Evolutionary conservation across 1,284 basidiomycete genomes (phyloP), one percentile per base, ranked within the genome.

Genomic region (Tremellales sp.): DNA sequence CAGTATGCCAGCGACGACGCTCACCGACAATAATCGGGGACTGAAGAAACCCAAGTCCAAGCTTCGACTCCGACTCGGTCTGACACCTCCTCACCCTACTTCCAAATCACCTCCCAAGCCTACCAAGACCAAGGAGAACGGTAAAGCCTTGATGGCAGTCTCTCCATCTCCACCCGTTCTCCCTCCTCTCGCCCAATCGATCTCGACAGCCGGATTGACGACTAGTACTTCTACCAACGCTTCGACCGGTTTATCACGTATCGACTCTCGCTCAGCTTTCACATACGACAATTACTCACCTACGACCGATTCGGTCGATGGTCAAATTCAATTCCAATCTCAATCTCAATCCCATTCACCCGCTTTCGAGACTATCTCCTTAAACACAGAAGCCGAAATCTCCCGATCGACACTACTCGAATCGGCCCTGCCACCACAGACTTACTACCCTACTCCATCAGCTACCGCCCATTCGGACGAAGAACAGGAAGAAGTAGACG

Each of bases 11-110:
- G n/a, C n/a, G n/a, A n/a, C n/a, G n/a, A n/a, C n/a, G n/a, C n/a
- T n/a, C n/a, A n/a, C n/a, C n/a, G n/a, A n/a, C n/a, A n/a, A n/a
- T n/a, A n/a, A n/a, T n/a, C 8, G 15, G 15, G 29, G 29, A 8
- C 29, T 31, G 3, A 35, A 51, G 43, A 67, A 67, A 44, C 60
- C 64, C 27, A 67, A 68, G 50, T 70, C 67, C 22, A 68, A 65
- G 49, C 54, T 70, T 22, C 61, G 67, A 13, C 63, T 70, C n/a
- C 56, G 68, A 35, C 49, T 70, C 0, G 66, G 65, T 43, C 51
- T 68, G 12, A 60, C 62, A 8, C 58, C 68, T 26, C 56, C 56
- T 29, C 53, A 54, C 19, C 54, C 55, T 11, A 52, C 51, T 49
- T 15, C 22, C 5, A 44, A 49, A 23, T 15, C 41, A 5, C 21